These are phyloP conservation scores for Cucurbitaria berberidis DNA, from an alignment of 2,329 filamentous ascomycete genomes.

Conservation along the genomic window DNA sequence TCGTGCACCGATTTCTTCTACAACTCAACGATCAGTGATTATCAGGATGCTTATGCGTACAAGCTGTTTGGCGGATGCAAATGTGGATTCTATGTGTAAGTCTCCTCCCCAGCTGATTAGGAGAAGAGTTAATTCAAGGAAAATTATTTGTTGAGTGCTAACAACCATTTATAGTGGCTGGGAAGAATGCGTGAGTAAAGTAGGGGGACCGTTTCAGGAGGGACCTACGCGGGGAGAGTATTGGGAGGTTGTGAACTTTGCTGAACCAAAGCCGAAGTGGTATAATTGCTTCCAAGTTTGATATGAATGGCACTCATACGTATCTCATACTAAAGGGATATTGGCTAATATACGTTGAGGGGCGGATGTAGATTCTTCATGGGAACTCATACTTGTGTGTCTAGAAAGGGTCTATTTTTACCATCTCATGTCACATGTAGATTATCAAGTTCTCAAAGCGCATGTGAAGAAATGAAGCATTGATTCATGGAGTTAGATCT, in stretches of 20 bases:
- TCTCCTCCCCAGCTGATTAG: neutral
- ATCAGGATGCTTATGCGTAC: constrained; percentile 13
- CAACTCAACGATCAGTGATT: constrained; percentile 5
- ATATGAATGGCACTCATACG: neutral
- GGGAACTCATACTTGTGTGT: no score
- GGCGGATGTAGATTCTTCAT: no score
- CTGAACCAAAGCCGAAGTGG: constrained; percentile 18
- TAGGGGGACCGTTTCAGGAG: constrained; percentile 1
- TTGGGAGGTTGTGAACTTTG: constrained; percentile 13
- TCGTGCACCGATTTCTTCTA: constrained; percentile 8
- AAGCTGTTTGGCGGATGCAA: constrained; percentile 9
- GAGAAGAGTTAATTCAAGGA: neutral
- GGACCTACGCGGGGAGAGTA: constrained; percentile 8
- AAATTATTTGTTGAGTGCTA: neutral
- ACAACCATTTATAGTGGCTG: neutral
- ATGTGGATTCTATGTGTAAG: constrained; percentile 11
- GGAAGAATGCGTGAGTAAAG: constrained; percentile 4
- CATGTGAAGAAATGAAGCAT: no score
- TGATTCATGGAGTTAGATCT: neutral
- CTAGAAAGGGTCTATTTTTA: no score
- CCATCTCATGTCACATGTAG: no score
- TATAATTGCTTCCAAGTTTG: constrained; percentile 11
- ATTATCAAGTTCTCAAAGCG: no score
- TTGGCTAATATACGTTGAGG: no score
- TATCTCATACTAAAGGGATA: neutral